A percentile compares a stretch with the other conserved stretches of the same genome.
Evolutionary conservation across 352 stramenopile genomes (phyloP).

Genomic region (Phytopythium oedochilum): DNA sequence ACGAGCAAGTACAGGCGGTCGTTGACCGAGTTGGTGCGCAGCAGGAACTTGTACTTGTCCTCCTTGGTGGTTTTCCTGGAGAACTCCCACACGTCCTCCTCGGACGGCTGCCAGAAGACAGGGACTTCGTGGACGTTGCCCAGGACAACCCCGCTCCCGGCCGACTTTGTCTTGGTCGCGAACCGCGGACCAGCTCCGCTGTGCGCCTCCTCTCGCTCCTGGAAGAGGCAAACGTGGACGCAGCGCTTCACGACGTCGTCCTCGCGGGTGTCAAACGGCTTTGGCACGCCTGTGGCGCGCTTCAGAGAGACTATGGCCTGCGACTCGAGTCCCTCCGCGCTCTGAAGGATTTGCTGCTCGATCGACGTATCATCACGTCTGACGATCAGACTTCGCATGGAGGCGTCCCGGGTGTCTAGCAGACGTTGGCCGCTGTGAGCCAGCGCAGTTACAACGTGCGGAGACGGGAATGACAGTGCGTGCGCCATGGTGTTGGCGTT

Average conservation of each 20-base stretch:
- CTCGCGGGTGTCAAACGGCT: conserved; percentile 73
- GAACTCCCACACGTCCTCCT: conserved; percentile 84
- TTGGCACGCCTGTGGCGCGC: conserved; percentile 56
- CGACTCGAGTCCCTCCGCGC: conserved; percentile 45
- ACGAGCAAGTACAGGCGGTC: conserved; percentile 63
- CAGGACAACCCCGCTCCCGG: conserved; percentile 35
- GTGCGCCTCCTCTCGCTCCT: conserved; percentile 40
- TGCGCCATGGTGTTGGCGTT: conserved; percentile 62
- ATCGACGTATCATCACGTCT: conserved; percentile 20
- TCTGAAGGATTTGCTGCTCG: conserved; percentile 37
- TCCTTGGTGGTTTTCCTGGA: conserved; percentile 70
- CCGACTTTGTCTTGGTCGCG: conserved; percentile 1
- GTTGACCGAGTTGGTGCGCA: conserved; percentile 66
- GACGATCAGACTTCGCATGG: conserved; percentile 19
- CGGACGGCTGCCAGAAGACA: conserved; percentile 56
- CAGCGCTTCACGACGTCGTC: conserved; percentile 74
- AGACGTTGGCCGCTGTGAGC: conserved; percentile 18
- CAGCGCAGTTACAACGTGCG: conserved; percentile 53
- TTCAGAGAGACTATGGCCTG: conserved; percentile 80
- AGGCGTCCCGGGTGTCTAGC: conserved; percentile 22
- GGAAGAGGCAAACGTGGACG: conserved; percentile 76
- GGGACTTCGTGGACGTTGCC: conserved; percentile 79
- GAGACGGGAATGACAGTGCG: conserved; percentile 65
- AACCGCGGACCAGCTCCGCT: not conserved
- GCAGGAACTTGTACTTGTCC: conserved; percentile 81